Percentiles rank a stretch among this genome's conserved stretches.
These are phyloP conservation scores for Lachnellula suecica DNA, from an alignment of 2,329 filamentous ascomycete genomes.

Conservation along the genomic window DNA sequence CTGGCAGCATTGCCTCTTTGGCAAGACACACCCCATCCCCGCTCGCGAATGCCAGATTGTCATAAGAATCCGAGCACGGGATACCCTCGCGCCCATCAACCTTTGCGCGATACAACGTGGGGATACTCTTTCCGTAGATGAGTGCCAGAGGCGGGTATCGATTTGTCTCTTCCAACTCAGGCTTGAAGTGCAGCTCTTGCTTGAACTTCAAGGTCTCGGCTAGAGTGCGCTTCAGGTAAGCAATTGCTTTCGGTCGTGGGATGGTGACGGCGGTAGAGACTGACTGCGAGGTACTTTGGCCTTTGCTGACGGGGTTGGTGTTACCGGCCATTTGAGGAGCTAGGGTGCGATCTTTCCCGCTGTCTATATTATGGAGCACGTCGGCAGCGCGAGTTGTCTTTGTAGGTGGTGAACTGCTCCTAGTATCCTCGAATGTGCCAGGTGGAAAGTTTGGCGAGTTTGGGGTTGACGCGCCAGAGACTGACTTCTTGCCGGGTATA, in stretches of 20 bases:
- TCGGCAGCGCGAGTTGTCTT: constrained; percentile 28
- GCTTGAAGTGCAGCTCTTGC: constrained; percentile 63
- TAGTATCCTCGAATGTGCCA: constrained; percentile 17
- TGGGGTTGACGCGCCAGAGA: constrained; percentile 20
- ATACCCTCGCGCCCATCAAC: constrained; percentile 75
- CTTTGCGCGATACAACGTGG: constrained; percentile 79
- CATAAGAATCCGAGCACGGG: constrained; percentile 73
- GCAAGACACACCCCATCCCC: constrained; percentile 90
- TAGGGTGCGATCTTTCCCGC: constrained; percentile 28
- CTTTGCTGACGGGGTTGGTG: constrained; percentile 22
- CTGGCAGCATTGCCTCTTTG: constrained; percentile 79
- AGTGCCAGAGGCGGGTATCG: constrained; percentile 78
- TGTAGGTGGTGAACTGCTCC: constrained; percentile 17
- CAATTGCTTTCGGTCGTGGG: constrained; percentile 37
- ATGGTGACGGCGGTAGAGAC: constrained; percentile 33
- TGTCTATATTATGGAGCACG: constrained; percentile 20
- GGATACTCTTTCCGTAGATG: constrained; percentile 83
- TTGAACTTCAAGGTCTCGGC: constrained; percentile 74
- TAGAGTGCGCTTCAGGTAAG: constrained; percentile 76
- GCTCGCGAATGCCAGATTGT: constrained; percentile 81
- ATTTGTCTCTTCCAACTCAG: constrained; percentile 62
- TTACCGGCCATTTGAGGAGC: constrained; percentile 28
- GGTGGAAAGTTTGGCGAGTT: constrained; percentile 18
- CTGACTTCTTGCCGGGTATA: constrained; percentile 27
- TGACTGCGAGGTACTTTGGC: constrained; percentile 26